Evolutionary conservation across 2,329 filamentous ascomycete species (phyloP).

Genomic region (Cyclaneusma minus): DNA sequence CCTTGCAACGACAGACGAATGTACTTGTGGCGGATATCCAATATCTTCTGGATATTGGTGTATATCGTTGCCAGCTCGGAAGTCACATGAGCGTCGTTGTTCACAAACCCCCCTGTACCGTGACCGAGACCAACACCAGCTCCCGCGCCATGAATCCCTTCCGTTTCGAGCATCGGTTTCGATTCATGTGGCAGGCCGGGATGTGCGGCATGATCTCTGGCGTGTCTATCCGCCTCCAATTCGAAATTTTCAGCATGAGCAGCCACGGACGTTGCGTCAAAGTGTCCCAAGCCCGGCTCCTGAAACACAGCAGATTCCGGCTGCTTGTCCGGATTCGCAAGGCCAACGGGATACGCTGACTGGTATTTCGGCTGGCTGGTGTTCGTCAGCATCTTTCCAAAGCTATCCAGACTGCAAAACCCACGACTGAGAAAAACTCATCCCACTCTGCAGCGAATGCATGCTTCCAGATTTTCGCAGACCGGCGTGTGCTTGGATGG

Average conservation of each 20-base stretch:
- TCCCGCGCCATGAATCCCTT: slow-evolving; percentile 40
- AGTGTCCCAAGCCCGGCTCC: slow-evolving; percentile 12
- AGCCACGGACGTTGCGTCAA: too few relatives aligned
- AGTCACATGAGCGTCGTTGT: slow-evolving; percentile 65
- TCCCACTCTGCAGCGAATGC: slow-evolving; percentile 13
- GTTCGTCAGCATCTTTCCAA: slow-evolving; percentile 2
- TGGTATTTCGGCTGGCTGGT: slow-evolving; percentile 11
- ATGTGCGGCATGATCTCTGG: slow-evolving; percentile 28
- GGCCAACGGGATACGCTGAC: slow-evolving; percentile 12
- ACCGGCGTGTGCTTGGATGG: slow-evolving; percentile 6
- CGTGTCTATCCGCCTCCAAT: slow-evolving; percentile 14
- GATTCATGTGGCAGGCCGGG: slow-evolving; percentile 36
- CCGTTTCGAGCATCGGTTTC: slow-evolving; percentile 32
- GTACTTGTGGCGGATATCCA: slow-evolving; percentile 80
- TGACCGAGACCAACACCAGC: slow-evolving; percentile 45
- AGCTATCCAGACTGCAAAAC: too few relatives aligned
- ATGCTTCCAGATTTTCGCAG: slow-evolving; percentile 14
- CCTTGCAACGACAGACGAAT: slow-evolving; percentile 73
- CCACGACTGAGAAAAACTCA: slow-evolving; percentile 10
- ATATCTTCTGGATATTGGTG: slow-evolving; percentile 75
- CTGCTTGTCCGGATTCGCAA: slow-evolving; percentile 14
- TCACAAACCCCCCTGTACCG: slow-evolving; percentile 45
- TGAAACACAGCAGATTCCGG: slow-evolving; percentile 17
- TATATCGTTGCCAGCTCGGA: slow-evolving; percentile 77
- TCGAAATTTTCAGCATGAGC: background rate